A percentile compares a stretch with the other conserved stretches of the same genome.
phyloP scores from a whole-genome alignment of 129 eudicot genomes.

The Ambrosia artemisiifolia region DNA sequence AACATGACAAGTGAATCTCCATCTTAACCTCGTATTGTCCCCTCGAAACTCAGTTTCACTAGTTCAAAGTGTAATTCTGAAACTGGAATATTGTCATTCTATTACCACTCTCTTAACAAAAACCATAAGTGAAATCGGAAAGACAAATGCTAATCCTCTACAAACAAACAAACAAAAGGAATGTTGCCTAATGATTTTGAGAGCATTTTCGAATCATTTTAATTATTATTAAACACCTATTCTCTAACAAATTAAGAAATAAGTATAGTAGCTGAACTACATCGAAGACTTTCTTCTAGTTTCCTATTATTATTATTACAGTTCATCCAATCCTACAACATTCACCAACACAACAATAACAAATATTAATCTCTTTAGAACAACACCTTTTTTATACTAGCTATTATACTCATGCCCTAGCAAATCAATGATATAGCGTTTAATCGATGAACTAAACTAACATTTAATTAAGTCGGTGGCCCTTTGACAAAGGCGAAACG shows the following conservation, averaged over 20 bases:
- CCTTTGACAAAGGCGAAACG: too few relatives aligned
- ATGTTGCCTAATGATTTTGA: background rate
- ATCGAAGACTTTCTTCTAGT: constrained; percentile 9
- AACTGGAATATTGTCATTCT: background rate
- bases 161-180: background rate
- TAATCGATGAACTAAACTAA: too few relatives aligned
- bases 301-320: background rate
- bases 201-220: too few relatives aligned
- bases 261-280: constrained; percentile 7
- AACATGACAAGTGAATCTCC: background rate
- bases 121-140: background rate
- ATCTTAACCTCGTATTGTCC: background rate
- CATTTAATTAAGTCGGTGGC: too few relatives aligned
- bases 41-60: background rate
- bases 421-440: too few relatives aligned
- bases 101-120: background rate
- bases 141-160: background rate
- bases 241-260: too few relatives aligned
- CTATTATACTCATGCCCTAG: too few relatives aligned
- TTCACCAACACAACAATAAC: background rate
- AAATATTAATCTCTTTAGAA: too few relatives aligned
- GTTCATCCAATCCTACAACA: background rate
- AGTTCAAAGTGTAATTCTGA: background rate
- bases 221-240: too few relatives aligned
- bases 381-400: too few relatives aligned